Conservation (phyloP, 805 yeast genomes). For the Wickerhamomyces subpelliculosus region DNA sequence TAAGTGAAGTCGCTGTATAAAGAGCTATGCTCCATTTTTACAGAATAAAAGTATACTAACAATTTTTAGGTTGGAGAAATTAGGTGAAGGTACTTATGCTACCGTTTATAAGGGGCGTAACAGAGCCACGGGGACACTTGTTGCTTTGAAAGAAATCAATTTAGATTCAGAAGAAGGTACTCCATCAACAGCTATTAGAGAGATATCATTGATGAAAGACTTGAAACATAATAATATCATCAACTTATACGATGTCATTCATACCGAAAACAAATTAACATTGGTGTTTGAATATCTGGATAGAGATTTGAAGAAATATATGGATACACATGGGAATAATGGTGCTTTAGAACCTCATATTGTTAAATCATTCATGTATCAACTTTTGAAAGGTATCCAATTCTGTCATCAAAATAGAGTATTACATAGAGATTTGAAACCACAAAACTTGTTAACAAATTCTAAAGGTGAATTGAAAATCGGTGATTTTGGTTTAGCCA, state of each 20-base stretch:
- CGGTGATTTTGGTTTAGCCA: conserved; percentile 94
- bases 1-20: conserved; percentile 1
- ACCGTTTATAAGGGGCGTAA: conserved; percentile 96
- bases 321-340: conserved; percentile 84
- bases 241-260: conserved; percentile 89
- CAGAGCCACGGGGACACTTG: conserved; percentile 78
- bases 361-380: conserved; percentile 91
- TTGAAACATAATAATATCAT: conserved; percentile 89
- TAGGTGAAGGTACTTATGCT: conserved; percentile 96
- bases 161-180: conserved; percentile 95
- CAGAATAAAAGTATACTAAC: conserved; percentile 1
- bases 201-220: conserved; percentile 92
- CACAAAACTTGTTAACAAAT: conserved; percentile 88
- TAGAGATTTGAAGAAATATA: conserved; percentile 85
- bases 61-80: conserved; percentile 53
- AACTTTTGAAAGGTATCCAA: conserved; percentile 77
- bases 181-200: conserved; percentile 96
- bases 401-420: conserved; percentile 61
- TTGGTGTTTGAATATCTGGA: conserved; percentile 92
- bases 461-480: conserved; percentile 85
- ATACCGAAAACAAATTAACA: conserved; percentile 92
- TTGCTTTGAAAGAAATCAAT: conserved; percentile 91
- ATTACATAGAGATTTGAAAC: conserved; percentile 77
- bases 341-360: conserved; percentile 83
- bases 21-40: not conserved